Evolutionary conservation across 1,284 basidiomycete genomes (phyloP), one percentile per base, ranked within the genome.

Genomic region (Melampsora americana): DNA sequence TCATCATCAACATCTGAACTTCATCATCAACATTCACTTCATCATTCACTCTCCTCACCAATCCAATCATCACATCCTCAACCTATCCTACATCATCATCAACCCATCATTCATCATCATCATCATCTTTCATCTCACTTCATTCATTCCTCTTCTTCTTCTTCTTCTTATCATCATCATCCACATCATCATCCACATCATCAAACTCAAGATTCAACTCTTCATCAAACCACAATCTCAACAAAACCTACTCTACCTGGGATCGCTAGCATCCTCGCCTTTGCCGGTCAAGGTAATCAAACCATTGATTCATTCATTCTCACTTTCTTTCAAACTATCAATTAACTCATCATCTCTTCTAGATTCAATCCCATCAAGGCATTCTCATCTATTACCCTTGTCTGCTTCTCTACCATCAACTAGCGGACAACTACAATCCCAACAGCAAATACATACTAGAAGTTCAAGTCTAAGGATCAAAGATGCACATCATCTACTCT

Each of bases 261-360:
- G 9, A 73, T 73, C 23, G 62, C 71, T 23, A 73, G 71, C 46
- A 73, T 73, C 23, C 53, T 73, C 23, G 71, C 61, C n/a, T 73
- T 66, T 73, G 71, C 71, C 16, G 71, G 71, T 26, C 71, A 73
- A 30, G 46, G 71, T 73, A 16, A 66, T n/a, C n/a, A n/a, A 5
- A 23, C 65, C 3, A 35, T 56, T 14, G 28, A 23, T 20, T 23
- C 66, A 18, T 56, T 48, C 28, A n/a, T n/a, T 60, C 59, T 60
- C 62, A 9, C 28, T 7, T 28, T 48, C 46, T 20, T 20, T 11
- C 20, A 48, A 20, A 48, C 11, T 20, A 48, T 48, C 46, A 11
- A 65, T 65, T 39, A 14, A 39, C 62, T 14, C 62, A 6, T 28
- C 39, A 35, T 20, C 35, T 32, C 32, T 62, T 23, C 9, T 60